Conservation (phyloP, 2,329 filamentous ascomycete species). For the Cladosporium cucumerinum region DNA sequence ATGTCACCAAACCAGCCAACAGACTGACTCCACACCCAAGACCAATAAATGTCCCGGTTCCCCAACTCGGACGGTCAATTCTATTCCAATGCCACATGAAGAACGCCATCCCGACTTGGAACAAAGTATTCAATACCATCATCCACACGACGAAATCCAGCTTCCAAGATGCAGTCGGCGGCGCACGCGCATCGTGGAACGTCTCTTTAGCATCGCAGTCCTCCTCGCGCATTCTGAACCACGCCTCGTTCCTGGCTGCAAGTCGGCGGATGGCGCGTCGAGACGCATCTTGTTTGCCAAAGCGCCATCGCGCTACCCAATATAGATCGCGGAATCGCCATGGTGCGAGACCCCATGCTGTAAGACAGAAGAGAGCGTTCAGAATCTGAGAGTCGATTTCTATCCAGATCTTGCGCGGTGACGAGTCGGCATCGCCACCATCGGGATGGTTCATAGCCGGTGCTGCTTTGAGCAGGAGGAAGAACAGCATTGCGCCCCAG, state of each 20-base stretch:
- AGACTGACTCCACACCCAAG: slow-evolving; percentile 15
- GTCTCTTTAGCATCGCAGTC: slow-evolving; percentile 6
- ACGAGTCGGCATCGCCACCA: slow-evolving; percentile 41
- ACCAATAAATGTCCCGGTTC: slow-evolving; percentile 15
- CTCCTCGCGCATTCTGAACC: slow-evolving; percentile 41
- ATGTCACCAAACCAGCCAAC: slow-evolving; percentile 15
- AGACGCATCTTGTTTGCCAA: slow-evolving; percentile 49
- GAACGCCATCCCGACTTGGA: slow-evolving; percentile 66
- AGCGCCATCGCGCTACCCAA: slow-evolving; percentile 62
- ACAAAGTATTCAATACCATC: slow-evolving; percentile 70
- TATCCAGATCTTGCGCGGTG: slow-evolving; percentile 75
- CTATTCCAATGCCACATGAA: slow-evolving; percentile 65
- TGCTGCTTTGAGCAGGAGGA: slow-evolving; percentile 72
- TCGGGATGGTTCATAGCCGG: slow-evolving; percentile 59
- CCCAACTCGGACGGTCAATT: slow-evolving; percentile 17
- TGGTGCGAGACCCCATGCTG: slow-evolving; percentile 74
- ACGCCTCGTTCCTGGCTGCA: slow-evolving; percentile 12
- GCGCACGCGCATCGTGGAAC: slow-evolving; percentile 58
- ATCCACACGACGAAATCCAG: slow-evolving; percentile 73
- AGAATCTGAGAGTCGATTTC: slow-evolving; percentile 81
- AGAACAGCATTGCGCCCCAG: slow-evolving; percentile 88
- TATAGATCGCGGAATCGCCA: slow-evolving; percentile 79
- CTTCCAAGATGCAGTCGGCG: slow-evolving; percentile 65
- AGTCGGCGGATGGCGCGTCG: slow-evolving; percentile 38
- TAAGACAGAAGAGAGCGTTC: slow-evolving; percentile 82